Evolutionary conservation across 495 filamentous ascomycete genomes (phyloP).

Genomic region (Penicillium canariense): DNA sequence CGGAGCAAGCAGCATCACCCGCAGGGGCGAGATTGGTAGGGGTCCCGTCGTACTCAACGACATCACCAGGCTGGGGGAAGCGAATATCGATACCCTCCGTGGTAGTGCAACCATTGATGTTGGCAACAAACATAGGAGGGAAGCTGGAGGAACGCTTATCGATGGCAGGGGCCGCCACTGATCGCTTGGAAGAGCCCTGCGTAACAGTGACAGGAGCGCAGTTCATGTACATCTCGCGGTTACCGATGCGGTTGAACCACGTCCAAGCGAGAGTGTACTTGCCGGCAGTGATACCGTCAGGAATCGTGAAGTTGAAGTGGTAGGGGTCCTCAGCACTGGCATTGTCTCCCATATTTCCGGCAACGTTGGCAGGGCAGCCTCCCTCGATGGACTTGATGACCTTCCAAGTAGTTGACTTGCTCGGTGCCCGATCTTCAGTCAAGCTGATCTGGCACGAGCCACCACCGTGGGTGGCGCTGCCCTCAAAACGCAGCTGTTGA

Average conservation of each 20-base stretch:
- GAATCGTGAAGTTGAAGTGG: conserved; percentile 47
- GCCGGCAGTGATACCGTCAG: conserved; percentile 38
- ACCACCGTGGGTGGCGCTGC: conserved; percentile 74
- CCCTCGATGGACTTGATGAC: conserved; percentile 82
- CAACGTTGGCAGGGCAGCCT: conserved; percentile 65
- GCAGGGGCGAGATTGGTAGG: conserved; percentile 28
- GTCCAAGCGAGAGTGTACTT: conserved; percentile 78
- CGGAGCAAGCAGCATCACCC: conserved; percentile 31
- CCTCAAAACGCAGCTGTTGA: conserved; percentile 32
- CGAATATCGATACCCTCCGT: conserved; percentile 54
- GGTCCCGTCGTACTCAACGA: conserved; percentile 43
- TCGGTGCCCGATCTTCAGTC: conserved; percentile 66
- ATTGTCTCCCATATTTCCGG: conserved; percentile 35
- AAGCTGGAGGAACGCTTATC: conserved; percentile 48
- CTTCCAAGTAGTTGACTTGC: conserved; percentile 56
- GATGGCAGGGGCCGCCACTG: conserved; percentile 10
- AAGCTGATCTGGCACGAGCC: conserved; percentile 86
- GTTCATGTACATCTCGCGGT: conserved; percentile 96
- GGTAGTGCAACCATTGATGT: conserved; percentile 65
- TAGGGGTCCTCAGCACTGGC: conserved; percentile 20
- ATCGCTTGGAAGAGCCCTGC: conserved; percentile 47
- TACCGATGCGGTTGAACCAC: conserved; percentile 87
- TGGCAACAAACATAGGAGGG: conserved; percentile 79
- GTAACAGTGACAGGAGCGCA: conserved; percentile 70
- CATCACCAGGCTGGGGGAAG: conserved; percentile 71